Base-by-base conservation (phyloP, 2,329 filamentous ascomycete genomes). In the Penicillium crustosum region DNA sequence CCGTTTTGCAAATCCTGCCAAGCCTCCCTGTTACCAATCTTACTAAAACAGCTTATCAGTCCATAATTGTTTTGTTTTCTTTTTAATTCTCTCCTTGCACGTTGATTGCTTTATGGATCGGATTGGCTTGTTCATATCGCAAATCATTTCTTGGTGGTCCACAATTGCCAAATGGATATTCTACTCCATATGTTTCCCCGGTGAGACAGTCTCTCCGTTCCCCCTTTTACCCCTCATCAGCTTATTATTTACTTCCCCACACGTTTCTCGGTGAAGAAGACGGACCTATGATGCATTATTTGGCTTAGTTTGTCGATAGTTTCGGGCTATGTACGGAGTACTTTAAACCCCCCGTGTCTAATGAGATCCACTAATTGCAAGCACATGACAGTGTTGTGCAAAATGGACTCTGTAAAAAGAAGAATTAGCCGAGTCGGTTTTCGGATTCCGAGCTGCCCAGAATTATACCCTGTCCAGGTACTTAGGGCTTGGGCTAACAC, bases 221-320 rank as follows among this genome's bases (percentile, higher is more conserved):
- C 53, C 27, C 44, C 44, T 10, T 38, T 44, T 53, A 36, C 59
- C 59, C 60, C 49, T 54, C 41, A 47, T 56, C 19, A 25, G 35
- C 21, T 51, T 33, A 59, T 57, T 53, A 44, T 29, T 51, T 27
- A 35, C 27, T 56, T 54, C 61, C 58, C 61, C 61, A 57, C 64
- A 63, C 36, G 27, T 35, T 47, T 53, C 45, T 25, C 61, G 63
- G 61, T 64, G 58, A 64, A 65, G 58, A 59, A 59, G 42, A 44
- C 51, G 52, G 45, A 38, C 47, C 13, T 19, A 57, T 52, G 47
- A 55, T 43, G 53, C 59, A 59, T 45, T 51, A 21, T 56, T 44
- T 50, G 41, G 12, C 36, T 44, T 47, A 23, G n/a, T 17, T 21
- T 21, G 31, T 53, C 36, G 21, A 48, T 57, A 47, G 41, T 48